A percentile compares a stretch with the other conserved stretches of the same genome.
Conservation (phyloP, 495 filamentous ascomycete species). For the Tuber melanosporum region DNA sequence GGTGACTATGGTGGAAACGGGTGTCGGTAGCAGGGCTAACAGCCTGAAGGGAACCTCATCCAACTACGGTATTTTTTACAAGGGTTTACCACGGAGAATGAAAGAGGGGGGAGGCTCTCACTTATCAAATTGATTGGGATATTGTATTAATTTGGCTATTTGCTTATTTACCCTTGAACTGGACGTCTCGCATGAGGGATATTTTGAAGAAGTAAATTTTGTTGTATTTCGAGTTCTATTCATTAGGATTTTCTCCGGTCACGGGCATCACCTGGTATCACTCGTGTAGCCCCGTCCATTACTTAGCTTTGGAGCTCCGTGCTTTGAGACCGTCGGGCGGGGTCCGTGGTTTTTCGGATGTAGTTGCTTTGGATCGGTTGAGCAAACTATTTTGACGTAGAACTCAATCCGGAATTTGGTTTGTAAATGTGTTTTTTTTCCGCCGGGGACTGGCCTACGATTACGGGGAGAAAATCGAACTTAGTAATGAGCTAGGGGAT, state of each 20-base stretch:
- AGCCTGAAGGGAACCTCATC: background rate
- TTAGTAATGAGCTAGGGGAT: background rate
- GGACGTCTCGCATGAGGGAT: background rate
- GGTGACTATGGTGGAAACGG: background rate
- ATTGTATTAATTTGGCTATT: background rate
- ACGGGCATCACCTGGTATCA: background rate
- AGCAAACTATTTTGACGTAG: background rate
- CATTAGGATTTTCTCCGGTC: no score
- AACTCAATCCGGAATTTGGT: background rate
- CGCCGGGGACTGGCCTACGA: background rate
- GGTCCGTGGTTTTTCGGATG: constrained; percentile 2
- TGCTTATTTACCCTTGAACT: background rate
- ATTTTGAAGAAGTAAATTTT: background rate
- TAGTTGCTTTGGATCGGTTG: background rate
- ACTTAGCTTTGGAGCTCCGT: background rate
- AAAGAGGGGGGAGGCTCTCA: background rate
- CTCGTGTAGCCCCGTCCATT: background rate
- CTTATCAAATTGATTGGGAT: background rate
- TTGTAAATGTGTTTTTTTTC: background rate
- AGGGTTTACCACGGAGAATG: background rate
- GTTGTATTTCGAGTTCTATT: background rate
- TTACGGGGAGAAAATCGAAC: background rate
- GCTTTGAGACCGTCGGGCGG: background rate
- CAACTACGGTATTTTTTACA: background rate
- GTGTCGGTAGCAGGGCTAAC: background rate